Evolutionary conservation across 2,329 filamentous ascomycete species (phyloP).

Genomic region (Simplicillium aogashimaense): DNA sequence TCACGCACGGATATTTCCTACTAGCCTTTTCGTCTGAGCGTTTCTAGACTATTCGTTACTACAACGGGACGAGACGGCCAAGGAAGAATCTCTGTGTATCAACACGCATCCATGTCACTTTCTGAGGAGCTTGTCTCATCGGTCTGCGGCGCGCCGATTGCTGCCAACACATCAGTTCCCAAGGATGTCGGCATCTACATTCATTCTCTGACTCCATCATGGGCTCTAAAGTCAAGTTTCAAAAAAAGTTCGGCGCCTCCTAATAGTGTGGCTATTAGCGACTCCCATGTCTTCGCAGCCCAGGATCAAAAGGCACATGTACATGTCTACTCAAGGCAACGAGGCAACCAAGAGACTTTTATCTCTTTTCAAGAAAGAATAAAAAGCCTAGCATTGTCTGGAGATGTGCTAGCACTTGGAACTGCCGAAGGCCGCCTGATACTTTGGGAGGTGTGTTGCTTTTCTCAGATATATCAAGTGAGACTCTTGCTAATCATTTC

Average conservation of each 20-base stretch:
- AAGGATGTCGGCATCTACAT: constrained; percentile 84
- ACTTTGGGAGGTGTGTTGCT: constrained; percentile 71
- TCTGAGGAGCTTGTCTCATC: constrained; percentile 51
- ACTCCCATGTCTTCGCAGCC: constrained; percentile 80
- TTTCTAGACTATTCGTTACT: no score
- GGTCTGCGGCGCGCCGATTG: constrained; percentile 45
- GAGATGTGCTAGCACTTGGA: constrained; percentile 66
- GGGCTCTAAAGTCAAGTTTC: constrained; percentile 66
- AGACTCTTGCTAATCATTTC: no score
- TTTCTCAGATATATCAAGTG: neutral
- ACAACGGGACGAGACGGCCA: no score
- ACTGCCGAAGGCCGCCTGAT: constrained; percentile 79
- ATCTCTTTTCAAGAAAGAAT: constrained; percentile 85
- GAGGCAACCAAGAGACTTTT: constrained; percentile 78
- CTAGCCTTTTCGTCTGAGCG: no score
- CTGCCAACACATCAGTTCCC: constrained; percentile 52
- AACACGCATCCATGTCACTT: constrained; percentile 31
- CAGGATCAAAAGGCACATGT: constrained; percentile 87
- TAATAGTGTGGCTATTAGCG: constrained; percentile 71
- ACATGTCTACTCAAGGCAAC: constrained; percentile 79
- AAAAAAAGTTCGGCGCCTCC: constrained; percentile 83
- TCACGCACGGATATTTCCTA: neutral
- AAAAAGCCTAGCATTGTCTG: constrained; percentile 63
- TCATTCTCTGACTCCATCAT: constrained; percentile 70
- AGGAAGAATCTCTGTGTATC: no score